These are phyloP conservation scores for Candida hungchunana DNA, from an alignment of 805 yeast genomes.

Conservation along the genomic window DNA sequence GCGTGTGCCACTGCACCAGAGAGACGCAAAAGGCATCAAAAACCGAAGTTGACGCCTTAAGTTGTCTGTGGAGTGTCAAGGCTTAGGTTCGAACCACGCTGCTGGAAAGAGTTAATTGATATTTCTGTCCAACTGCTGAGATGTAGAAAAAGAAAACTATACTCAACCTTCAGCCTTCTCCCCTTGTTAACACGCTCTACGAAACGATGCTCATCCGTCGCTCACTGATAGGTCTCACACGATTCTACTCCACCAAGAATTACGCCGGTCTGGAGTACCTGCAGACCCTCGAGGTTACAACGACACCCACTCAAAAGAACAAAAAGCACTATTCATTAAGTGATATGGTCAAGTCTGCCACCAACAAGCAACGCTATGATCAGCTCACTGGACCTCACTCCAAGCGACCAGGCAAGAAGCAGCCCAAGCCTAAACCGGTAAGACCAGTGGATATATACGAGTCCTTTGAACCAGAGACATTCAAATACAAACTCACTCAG, in stretches of 20 bases:
- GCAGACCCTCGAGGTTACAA: too few species aligned
- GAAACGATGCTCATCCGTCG: too few species aligned
- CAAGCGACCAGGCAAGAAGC: slow-evolving; percentile 3
- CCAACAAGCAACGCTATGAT: too few species aligned
- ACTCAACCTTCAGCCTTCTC: too few species aligned
- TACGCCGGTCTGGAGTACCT: too few species aligned
- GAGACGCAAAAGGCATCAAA: slow-evolving; percentile 8
- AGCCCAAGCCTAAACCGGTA: slow-evolving; percentile 5
- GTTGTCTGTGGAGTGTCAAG: background rate
- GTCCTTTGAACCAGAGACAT: slow-evolving; percentile 18
- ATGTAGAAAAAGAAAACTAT: background rate
- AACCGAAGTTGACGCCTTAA: background rate
- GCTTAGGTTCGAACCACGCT: slow-evolving; percentile 7
- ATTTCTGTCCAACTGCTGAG: background rate
- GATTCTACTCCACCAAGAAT: too few species aligned
- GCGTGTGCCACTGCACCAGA: slow-evolving; percentile 24
- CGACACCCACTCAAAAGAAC: too few species aligned
- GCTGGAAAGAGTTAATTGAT: background rate
- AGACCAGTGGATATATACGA: slow-evolving; percentile 8
- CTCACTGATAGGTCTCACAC: too few species aligned
- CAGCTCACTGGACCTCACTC: too few species aligned
- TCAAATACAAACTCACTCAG: slow-evolving; percentile 15
- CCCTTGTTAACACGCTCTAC: too few species aligned
- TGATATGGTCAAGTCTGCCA: too few species aligned
- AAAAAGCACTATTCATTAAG: background rate